Percentiles rank a stretch among this genome's conserved stretches.
These are phyloP conservation scores for Pythium rhizo-oryzae DNA, from an alignment of 352 stramenopile genomes.

Conservation along the genomic window DNA sequence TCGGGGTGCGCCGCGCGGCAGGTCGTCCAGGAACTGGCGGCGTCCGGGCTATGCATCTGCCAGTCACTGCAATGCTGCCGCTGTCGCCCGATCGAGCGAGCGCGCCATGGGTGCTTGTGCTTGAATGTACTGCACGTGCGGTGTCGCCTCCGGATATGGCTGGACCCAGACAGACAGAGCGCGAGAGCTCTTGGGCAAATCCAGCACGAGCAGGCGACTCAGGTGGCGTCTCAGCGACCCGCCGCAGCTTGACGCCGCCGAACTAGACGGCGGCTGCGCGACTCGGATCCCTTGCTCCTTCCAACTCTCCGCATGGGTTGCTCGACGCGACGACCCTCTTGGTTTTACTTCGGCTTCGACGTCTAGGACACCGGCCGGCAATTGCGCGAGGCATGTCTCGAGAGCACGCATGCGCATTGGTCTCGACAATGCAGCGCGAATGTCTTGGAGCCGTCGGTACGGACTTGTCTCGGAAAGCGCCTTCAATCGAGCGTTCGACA, in stretches of 20 bases:
- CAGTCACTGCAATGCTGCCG: neutral
- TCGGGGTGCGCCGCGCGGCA: no score
- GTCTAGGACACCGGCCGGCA: neutral
- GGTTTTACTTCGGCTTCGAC: neutral
- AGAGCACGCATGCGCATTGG: no score
- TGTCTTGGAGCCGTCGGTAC: no score
- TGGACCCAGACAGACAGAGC: neutral
- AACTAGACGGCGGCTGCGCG: slow-evolving; percentile 1
- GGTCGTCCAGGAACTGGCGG: no score
- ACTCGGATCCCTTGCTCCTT: neutral
- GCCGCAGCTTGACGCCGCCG: no score
- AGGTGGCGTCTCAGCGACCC: neutral
- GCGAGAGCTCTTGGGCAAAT: slow-evolving; percentile 10
- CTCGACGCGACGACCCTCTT: slow-evolving; percentile 17
- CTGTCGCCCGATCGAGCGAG: neutral
- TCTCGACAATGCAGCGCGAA: no score
- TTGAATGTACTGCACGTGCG: no score
- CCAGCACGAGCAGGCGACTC: neutral
- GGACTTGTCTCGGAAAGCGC: no score
- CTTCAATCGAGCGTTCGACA: neutral
- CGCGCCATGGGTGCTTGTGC: no score
- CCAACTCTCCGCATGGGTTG: neutral
- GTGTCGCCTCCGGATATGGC: no score
- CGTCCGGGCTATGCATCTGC: neutral
- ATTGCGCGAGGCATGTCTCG: no score